These are phyloP conservation scores for Eucalyptus erythrocorys DNA, from an alignment of 345 rosid genomes.

Conservation along the genomic window DNA sequence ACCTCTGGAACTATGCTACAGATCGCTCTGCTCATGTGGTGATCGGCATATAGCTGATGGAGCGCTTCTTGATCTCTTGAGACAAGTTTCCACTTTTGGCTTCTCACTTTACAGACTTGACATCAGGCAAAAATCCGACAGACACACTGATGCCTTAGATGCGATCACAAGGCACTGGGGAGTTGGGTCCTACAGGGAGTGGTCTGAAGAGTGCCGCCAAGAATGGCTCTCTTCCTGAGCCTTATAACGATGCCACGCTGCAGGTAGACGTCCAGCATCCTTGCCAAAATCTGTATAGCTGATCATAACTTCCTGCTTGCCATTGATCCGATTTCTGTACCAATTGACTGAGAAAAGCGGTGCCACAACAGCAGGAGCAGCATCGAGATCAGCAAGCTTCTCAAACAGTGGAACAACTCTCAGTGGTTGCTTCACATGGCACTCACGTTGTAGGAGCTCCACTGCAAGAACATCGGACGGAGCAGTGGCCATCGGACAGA, in stretches of 20 bases:
- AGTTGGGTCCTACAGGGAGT: constrained; percentile 76
- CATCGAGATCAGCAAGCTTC: constrained; percentile 95
- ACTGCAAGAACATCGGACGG: constrained; percentile 94
- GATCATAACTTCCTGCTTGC: constrained; percentile 98
- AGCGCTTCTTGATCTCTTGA: constrained; percentile 90
- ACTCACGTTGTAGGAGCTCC: constrained; percentile 93
- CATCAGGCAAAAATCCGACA: constrained; percentile 87
- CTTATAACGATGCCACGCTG: constrained; percentile 96
- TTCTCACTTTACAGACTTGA: constrained; percentile 90
- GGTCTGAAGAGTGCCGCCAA: constrained; percentile 77
- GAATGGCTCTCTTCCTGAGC: constrained; percentile 99
- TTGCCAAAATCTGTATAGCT: constrained; percentile 99
- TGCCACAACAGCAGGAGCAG: constrained; percentile 91
- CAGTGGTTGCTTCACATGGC: constrained; percentile 77
- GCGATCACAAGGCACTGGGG: constrained; percentile 82
- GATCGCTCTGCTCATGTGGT: constrained; percentile 84
- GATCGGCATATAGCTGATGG: constrained; percentile 96
- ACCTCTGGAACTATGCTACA: constrained; percentile 92
- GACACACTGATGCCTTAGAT: constrained; percentile 92
- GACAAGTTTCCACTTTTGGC: constrained; percentile 97
- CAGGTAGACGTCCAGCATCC: constrained; percentile 92
- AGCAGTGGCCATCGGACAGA: constrained; percentile 96
- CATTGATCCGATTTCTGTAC: constrained; percentile 81
- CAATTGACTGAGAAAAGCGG: constrained; percentile 89
- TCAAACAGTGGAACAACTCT: constrained; percentile 98